Conservation (phyloP, 257 asterid genomes). For the Solanum sparsipilum region DNA sequence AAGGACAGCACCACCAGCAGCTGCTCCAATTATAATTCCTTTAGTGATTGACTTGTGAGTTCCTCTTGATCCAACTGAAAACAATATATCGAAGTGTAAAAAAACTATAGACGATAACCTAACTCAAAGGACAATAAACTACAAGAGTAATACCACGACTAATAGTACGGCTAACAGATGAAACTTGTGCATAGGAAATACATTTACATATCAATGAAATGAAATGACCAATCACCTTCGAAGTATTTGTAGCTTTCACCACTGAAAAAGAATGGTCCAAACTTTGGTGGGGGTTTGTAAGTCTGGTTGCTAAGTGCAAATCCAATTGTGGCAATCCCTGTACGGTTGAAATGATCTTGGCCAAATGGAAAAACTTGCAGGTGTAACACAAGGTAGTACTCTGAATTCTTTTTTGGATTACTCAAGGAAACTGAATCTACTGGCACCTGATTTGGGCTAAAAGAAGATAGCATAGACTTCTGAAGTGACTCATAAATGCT, state of each 20-base stretch:
- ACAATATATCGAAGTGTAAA: not conserved
- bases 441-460: constrained; percentile 22
- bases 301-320: constrained; percentile 64
- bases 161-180: not conserved
- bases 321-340: constrained; percentile 45
- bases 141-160: not conserved
- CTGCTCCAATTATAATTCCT: constrained; percentile 47
- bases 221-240: constrained; percentile 25
- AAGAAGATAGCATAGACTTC: constrained; percentile 23
- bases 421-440: constrained; percentile 66
- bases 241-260: constrained; percentile 35
- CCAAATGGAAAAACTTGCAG: constrained; percentile 64
- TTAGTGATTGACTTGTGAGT: constrained; percentile 22
- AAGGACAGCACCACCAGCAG: constrained; percentile 47
- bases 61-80: constrained; percentile 17
- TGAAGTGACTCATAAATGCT: constrained; percentile 28
- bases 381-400: constrained; percentile 34
- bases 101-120: not conserved
- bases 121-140: not conserved
- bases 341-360: constrained; percentile 34
- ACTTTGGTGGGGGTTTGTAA: constrained; percentile 48
- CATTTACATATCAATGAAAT: not conserved
- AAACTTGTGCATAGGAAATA: not conserved
- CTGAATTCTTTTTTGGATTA: constrained; percentile 32
- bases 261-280: constrained; percentile 56